phyloP scores from a whole-genome alignment of 805 yeast species.

The Citeromyces nyonsensis region DNA sequence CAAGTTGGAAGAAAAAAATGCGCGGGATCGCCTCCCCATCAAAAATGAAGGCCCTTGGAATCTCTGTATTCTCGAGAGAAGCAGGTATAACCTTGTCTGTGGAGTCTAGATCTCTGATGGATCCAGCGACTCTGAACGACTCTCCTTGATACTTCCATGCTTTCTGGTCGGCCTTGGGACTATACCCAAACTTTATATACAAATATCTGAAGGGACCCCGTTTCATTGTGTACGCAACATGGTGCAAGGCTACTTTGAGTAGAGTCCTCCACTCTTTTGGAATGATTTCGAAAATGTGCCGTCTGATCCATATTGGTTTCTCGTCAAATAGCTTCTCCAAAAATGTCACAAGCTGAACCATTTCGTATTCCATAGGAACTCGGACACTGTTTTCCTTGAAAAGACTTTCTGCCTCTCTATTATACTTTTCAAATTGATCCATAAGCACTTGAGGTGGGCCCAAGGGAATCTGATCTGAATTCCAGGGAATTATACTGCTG shows the following conservation, averaged over 20 bases:
- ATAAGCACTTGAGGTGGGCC: conserved; percentile 33
- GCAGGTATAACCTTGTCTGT: background rate
- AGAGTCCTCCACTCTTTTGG: conserved; percentile 27
- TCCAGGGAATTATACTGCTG: conserved; percentile 35
- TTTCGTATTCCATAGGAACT: conserved; percentile 14
- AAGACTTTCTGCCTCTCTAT: conserved; percentile 17
- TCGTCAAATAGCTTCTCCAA: conserved; percentile 35
- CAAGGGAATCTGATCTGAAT: conserved; percentile 29
- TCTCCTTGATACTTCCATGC: conserved; percentile 71
- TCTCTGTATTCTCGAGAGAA: conserved; percentile 7
- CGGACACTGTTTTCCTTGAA: conserved; percentile 9
- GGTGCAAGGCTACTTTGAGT: conserved; percentile 68
- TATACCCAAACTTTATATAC: conserved; percentile 62
- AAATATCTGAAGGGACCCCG: conserved; percentile 95
- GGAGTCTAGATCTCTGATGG: background rate
- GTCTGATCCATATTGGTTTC: conserved; percentile 79
- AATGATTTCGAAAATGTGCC: conserved; percentile 44
- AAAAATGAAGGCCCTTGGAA: conserved; percentile 41
- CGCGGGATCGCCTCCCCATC: conserved; percentile 59
- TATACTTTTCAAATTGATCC: conserved; percentile 21
- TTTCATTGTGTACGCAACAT: conserved; percentile 64
- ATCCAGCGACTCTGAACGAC: conserved; percentile 36
- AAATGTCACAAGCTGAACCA: conserved; percentile 26
- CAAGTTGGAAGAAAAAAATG: conserved; percentile 62
- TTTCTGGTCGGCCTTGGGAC: conserved; percentile 43